Evolutionary conservation across 1,139 yeast genomes (phyloP), one percentile per base, ranked within the genome.

Genomic region (Suhomyces taliae): DNA sequence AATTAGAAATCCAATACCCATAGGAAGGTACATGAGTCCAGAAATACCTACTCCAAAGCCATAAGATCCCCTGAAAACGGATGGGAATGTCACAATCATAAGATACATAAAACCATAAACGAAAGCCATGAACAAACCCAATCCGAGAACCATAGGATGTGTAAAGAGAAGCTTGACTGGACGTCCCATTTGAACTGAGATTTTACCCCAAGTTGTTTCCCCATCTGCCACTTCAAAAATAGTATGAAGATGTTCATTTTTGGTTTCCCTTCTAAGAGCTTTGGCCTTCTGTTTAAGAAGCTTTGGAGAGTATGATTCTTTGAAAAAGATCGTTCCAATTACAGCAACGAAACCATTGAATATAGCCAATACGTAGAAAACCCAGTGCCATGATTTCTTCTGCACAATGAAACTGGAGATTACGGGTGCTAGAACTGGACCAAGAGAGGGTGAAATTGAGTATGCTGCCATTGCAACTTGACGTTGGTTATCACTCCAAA

Each of bases 111-210:
- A 80, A 4, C 87, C 88, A 55, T 82, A 82, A 4, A 75, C 74
- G 54, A 82, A 81, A 2, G 87, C 87, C 83, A 82, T 78, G 60
- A 76, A 82, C 2, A 75, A 61, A 2, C 87, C 87, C 27, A 83
- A 65, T 0, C 85, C 85, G 32, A 81, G 64, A 12, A 84, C 81
- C 76, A 84, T 81, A 3, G 88, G 88, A 58, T 85, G 82, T 31
- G 79, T 71, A 35, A 70, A 59, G 27, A 84, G 66, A 52, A 84
- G 65, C 38, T 65, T 67, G 15, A 83, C 42, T 0, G 89, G 89
- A 45, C 89, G 72, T 39, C 78, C 66, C 12, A 83, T 65, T 12
- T 76, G 72, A 26, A 63, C 45, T 40, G 61, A 54, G 33, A 76
- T 59, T 44, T 61, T 65, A 10, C 71, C 75, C 47, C 53, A 31